Base-by-base conservation (phyloP, 768 basidiomycete species). In the Tricholomella constricta region DNA sequence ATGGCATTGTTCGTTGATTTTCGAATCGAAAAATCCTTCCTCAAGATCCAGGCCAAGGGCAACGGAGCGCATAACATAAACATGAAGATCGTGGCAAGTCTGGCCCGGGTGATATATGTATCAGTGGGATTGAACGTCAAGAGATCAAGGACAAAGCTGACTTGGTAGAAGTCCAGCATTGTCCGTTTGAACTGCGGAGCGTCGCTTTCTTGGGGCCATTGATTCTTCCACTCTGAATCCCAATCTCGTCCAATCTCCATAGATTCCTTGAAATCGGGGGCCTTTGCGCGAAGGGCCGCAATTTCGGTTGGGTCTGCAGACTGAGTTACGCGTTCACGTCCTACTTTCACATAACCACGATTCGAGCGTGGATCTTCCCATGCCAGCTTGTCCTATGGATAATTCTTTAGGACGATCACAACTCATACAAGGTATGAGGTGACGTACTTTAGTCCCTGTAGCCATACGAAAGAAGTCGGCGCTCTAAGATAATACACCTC, bases 201-300 rank as follows among this genome's bases (percentile, higher is more conserved):
- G 46, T 83, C 78, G 2, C 55, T 62, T 61, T 89, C 84, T 37
- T 72, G 69, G 3, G 89, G 91, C 92, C 93, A 94, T 58, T 78
- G 78, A 65, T 95, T 95, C 54, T 80, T 83, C 85, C 86, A 91
- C 34, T 70, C 76, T 14, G 78, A 73, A 58, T 89, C 90, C 83
- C 87, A 88, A 52, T 95, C 91, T 22, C 88, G 79, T 26, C 93
- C 91, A 40, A 95, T 93, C 67, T 95, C 92, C 85, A 94, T 91
- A 7, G 83, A 76, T 68, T 94, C 91, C 68, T 92, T 91, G 70
- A 71, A 83, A 64, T 92, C 91, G 0, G 92, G 91, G 0, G 91
- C 84, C 54, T 82, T 84, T 52, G 72, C 74, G n/a, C 92, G 84
- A 19, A 94, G 72, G 38, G 77, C 68, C 40, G 84, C 86, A 59